Conservation (phyloP, 345 rosid species). For the Camelina neglecta region DNA sequence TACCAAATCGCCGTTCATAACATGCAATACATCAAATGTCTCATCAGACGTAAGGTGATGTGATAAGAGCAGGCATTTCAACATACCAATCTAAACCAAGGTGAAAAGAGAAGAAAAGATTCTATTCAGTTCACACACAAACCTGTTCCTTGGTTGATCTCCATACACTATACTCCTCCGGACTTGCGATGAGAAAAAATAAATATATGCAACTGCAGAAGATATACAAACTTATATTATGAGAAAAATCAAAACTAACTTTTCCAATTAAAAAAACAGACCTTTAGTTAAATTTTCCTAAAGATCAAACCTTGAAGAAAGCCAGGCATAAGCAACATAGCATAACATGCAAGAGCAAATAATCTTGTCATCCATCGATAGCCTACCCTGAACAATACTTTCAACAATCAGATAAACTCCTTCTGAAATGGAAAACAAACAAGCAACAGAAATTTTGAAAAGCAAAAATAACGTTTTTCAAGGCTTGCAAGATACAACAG, state of each 20-base stretch:
- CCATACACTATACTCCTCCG: slow-evolving; percentile 84
- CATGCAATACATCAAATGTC: slow-evolving; percentile 17
- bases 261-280: not conserved
- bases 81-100: not conserved
- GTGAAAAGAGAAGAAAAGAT: slow-evolving; percentile 18
- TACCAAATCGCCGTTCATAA: slow-evolving; percentile 32
- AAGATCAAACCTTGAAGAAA: slow-evolving; percentile 77
- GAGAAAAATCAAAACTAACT: slow-evolving; percentile 1
- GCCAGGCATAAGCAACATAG: slow-evolving; percentile 89
- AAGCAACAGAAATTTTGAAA: not conserved
- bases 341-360: slow-evolving; percentile 75
- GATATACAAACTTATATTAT: slow-evolving; percentile 10
- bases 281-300: not conserved
- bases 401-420: slow-evolving; percentile 33
- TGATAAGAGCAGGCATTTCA: slow-evolving; percentile 1
- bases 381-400: slow-evolving; percentile 83
- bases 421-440: not conserved
- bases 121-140: slow-evolving; percentile 29
- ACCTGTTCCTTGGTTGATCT: slow-evolving; percentile 98
- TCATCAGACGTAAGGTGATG: slow-evolving; percentile 17
- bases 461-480: not conserved
- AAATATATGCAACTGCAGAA: slow-evolving; percentile 83
- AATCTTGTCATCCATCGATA: slow-evolving; percentile 83
- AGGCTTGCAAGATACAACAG: slow-evolving; percentile 1
- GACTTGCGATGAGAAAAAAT: slow-evolving; percentile 78